Evolutionary conservation across 139 green algal species (phyloP), one percentile per base, ranked within the genome.

Genomic region (Tetraselmis striata): DNA sequence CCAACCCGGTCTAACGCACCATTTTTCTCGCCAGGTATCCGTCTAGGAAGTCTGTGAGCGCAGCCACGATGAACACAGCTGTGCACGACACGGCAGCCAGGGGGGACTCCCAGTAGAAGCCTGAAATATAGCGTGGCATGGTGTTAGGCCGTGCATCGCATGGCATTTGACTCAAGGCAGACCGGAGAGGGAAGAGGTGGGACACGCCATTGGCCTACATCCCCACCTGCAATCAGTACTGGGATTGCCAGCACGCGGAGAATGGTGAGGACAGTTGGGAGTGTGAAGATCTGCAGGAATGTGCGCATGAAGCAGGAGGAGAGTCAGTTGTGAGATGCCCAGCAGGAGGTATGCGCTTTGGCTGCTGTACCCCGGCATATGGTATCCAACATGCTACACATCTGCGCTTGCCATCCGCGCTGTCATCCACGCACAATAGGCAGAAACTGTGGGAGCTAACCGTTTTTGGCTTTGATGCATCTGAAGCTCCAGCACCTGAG

Each of bases 11-110:
- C 32, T 26, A 59, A 78, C 28, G 11, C 85, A 95, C 93, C 92
- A 96, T 87, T 81, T 94, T 96, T 0, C 96, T 83, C 23, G 96
- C 96, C 2, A 99, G 86, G 85, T 96, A 98, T 1, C 96, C 96
- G 84, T 99, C 96, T 23, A 98, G 88, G 91, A 92, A 99, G 85
- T 99, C 96, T 5, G 96, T 99, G 23, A 98, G 2, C 0, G 93
- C 89, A 0, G 96, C 95, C 0, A 82, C 85, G 11, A 98, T 79
- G 82, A 98, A 98, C 28, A 98, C 78, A 0, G 81, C 81, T 2
- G 91, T 90, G 59, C 88, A 91, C 1, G 29, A 77, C 5, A 83
- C 2, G 0, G 90, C 84, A 0, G 89, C 85, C 79, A 77, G 83
- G 0, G 88, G 78, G 0, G 86, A 86, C 1, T 83, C 27, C 59